Evolutionary conservation across 768 basidiomycete genomes (phyloP).

Genomic region (Trametes gibbosa): DNA sequence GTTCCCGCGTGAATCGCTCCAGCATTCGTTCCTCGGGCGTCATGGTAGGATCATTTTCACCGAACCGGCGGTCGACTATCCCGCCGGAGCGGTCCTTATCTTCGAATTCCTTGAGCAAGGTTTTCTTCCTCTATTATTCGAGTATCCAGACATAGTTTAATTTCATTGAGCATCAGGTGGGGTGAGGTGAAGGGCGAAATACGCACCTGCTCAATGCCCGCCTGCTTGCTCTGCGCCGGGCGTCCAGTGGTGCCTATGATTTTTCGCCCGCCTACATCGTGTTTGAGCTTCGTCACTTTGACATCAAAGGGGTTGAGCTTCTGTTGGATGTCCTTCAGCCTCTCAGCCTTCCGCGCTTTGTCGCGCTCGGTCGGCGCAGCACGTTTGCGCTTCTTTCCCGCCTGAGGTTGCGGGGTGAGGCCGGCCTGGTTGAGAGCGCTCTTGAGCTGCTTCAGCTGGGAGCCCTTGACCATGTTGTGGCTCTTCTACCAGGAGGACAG

Average conservation of each 20-base stretch:
- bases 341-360: constrained; percentile 77
- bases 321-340: constrained; percentile 79
- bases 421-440: constrained; percentile 79
- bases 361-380: constrained; percentile 62
- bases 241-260: constrained; percentile 79
- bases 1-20: constrained; percentile 90
- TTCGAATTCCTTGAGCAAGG: constrained; percentile 83
- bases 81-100: constrained; percentile 81
- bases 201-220: constrained; percentile 83
- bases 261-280: constrained; percentile 87
- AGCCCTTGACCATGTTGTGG: constrained; percentile 67
- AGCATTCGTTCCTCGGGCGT: constrained; percentile 96
- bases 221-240: constrained; percentile 87
- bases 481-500: too few relatives aligned
- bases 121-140: constrained; percentile 70
- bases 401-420: constrained; percentile 55
- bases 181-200: background rate
- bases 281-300: constrained; percentile 88
- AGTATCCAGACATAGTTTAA: background rate
- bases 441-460: constrained; percentile 90
- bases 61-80: constrained; percentile 91
- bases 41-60: constrained; percentile 91
- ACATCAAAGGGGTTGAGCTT: constrained; percentile 93
- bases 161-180: background rate
- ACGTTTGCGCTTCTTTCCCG: constrained; percentile 70